Base-by-base conservation (phyloP, 106 monocot species). In the Dactylorhiza incarnata region DNA sequence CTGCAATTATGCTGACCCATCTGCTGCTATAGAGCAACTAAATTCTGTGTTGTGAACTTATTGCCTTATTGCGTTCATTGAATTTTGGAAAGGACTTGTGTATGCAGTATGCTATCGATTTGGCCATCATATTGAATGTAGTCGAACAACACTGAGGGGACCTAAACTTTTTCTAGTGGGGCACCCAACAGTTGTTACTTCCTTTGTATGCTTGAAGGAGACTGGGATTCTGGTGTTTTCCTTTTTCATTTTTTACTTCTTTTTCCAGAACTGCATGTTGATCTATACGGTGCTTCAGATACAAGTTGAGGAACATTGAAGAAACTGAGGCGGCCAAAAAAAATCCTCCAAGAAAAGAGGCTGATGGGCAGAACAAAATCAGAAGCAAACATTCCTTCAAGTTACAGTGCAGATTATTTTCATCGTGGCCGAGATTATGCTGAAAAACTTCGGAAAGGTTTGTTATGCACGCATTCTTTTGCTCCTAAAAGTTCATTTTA, bases 321-420 rank as follows among this genome's bases (percentile, higher is more conserved):
- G 97, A 99, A 78, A 99, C 97, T 69, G 97, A 99, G 69, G 97
- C 91, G 8, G 97, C 97, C 12, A 99, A 99, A 74, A 99, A 99
- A 91, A 82, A 87, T 94, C 37, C 74, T 99, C 48, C 97, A 99
- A 83, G 97, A 99, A 78, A 99, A 89, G 77, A 84, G 94, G 77
- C 80, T 99, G 68, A 82, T 73, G 12, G 82, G 86, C 49, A 99
- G 81, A 84, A 73, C 85, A 47, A 92, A 99, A 80, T 86, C 91
- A 52, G 94, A 94, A 53, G 14, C 85, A 49, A 86, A 47, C 71
- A 91, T 99, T 67, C 97, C 97, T 26, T 91, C 97, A 55, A 99
- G 97, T 78, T 99, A 89, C 71, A 99, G 91, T 86, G 94, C 97
- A 15, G 97, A 99, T 87, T 99, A 89, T 82, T 89, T 91, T 46